Percentiles rank a stretch among this genome's conserved stretches.
These are phyloP conservation scores for Pyrenochaeta sp. DNA, from an alignment of 2,329 filamentous ascomycete species.

Conservation along the genomic window DNA sequence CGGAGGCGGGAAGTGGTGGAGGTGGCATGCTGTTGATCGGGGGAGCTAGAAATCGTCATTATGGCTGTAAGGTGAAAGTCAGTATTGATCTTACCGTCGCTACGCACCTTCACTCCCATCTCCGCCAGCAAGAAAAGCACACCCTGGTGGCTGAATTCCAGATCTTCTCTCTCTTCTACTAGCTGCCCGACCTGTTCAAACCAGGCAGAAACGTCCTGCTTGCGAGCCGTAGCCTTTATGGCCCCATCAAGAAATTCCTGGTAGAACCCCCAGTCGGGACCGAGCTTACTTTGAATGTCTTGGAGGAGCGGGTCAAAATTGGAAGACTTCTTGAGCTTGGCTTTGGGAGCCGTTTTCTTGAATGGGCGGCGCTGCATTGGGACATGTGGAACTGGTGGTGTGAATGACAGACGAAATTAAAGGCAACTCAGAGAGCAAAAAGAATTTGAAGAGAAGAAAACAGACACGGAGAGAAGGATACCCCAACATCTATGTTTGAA, in stretches of 20 bases:
- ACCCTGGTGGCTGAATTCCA: constrained; percentile 18
- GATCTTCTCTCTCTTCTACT: constrained; percentile 1
- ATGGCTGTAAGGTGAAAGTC: constrained; percentile 78
- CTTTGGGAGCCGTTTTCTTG: neutral
- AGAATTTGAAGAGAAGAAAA: neutral
- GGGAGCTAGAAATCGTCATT: neutral
- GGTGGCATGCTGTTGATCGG: neutral
- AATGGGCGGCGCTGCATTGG: neutral
- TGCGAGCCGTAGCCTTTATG: constrained; percentile 3
- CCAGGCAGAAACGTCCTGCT: constrained; percentile 16
- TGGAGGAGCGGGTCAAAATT: constrained; percentile 11
- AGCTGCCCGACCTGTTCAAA: constrained; percentile 21
- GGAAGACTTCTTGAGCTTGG: neutral
- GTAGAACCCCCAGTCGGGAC: constrained; percentile 22
- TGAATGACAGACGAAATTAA: no score
- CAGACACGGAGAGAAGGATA: no score
- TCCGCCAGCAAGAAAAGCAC: constrained; percentile 21
- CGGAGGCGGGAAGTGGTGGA: neutral
- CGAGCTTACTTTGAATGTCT: constrained; percentile 18
- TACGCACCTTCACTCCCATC: constrained; percentile 76
- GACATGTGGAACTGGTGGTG: neutral
- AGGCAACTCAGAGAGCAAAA: neutral
- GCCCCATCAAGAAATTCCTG: constrained; percentile 19
- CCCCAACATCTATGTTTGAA: neutral
- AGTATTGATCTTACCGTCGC: constrained; percentile 73